phyloP scores from a whole-genome alignment of 305 asterid genomes.

The Fraxinus albicans region DNA sequence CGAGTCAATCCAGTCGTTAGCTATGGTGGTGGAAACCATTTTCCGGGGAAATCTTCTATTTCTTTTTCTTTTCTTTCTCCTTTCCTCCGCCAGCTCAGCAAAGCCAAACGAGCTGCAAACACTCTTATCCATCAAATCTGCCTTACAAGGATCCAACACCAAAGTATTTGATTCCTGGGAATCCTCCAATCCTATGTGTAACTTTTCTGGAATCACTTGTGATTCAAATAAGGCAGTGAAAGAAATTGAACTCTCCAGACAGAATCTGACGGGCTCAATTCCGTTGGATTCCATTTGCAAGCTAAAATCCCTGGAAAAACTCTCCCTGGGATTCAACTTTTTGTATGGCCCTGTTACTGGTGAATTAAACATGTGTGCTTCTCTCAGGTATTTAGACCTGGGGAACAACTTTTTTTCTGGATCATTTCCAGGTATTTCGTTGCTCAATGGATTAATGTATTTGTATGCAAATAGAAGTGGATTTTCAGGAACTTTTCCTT shows the following conservation, averaged over 20 bases:
- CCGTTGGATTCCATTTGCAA: constrained; percentile 34
- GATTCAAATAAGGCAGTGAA: constrained; percentile 14
- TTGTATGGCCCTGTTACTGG: constrained; percentile 26
- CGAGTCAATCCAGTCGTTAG: neutral
- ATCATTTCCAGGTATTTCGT: constrained; percentile 31
- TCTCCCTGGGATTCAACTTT: constrained; percentile 33
- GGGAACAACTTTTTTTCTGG: constrained; percentile 40
- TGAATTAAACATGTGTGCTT: constrained; percentile 35
- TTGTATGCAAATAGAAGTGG: constrained; percentile 42
- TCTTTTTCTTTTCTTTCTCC: neutral
- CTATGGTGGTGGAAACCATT: constrained; percentile 20
- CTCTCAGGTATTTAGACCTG: constrained; percentile 37
- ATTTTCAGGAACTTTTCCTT: constrained; percentile 38
- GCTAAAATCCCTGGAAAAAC: constrained; percentile 38
- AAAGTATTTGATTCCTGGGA: constrained; percentile 37
- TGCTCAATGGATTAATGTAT: constrained; percentile 26
- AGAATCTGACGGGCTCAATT: constrained; percentile 28
- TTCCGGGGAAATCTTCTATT: neutral
- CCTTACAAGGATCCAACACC: constrained; percentile 24
- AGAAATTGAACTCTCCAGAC: constrained; percentile 37
- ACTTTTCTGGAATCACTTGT: constrained; percentile 33
- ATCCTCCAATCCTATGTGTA: constrained; percentile 21
- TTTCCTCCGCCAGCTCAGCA: neutral
- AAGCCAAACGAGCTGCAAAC: constrained; percentile 28
- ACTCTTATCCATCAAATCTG: constrained; percentile 32